phyloP scores from a whole-genome alignment of 129 eudicot genomes.

The Mikania micrantha region DNA sequence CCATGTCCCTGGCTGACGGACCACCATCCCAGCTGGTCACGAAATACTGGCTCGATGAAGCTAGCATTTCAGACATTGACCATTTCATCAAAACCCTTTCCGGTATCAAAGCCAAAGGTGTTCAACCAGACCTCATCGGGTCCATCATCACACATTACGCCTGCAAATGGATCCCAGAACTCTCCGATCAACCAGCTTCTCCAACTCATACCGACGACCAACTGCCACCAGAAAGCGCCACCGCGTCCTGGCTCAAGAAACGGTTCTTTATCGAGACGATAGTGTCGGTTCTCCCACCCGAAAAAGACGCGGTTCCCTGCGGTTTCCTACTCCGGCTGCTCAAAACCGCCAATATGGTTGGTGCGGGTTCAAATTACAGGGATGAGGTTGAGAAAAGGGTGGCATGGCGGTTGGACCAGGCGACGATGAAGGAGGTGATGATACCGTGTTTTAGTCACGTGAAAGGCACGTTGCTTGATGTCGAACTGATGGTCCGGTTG shows the following conservation, averaged over 20 bases:
- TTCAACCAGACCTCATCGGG: constrained; percentile 59
- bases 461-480: constrained; percentile 51
- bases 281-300: constrained; percentile 62
- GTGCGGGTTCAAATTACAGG: constrained; percentile 30
- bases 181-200: constrained; percentile 24
- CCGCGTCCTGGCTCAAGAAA: constrained; percentile 57
- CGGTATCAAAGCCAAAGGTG: constrained; percentile 50
- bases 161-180: constrained; percentile 69
- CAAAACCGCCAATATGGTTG: constrained; percentile 47
- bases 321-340: constrained; percentile 64
- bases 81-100: constrained; percentile 54
- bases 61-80: constrained; percentile 51
- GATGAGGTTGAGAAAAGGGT: constrained; percentile 51
- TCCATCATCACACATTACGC: constrained; percentile 80
- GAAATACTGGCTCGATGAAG: constrained; percentile 51
- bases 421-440: constrained; percentile 59
- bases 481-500: constrained; percentile 47
- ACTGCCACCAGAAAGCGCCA: constrained; percentile 30
- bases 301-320: constrained; percentile 62
- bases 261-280: constrained; percentile 53
- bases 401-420: constrained; percentile 73
- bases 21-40: constrained; percentile 23
- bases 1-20: constrained; percentile 5
- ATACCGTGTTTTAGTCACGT: constrained; percentile 76
- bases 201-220: background rate